Evolutionary conservation across 2,329 filamentous ascomycete genomes (phyloP).

Genomic region (Akanthomyces dipterigenus): DNA sequence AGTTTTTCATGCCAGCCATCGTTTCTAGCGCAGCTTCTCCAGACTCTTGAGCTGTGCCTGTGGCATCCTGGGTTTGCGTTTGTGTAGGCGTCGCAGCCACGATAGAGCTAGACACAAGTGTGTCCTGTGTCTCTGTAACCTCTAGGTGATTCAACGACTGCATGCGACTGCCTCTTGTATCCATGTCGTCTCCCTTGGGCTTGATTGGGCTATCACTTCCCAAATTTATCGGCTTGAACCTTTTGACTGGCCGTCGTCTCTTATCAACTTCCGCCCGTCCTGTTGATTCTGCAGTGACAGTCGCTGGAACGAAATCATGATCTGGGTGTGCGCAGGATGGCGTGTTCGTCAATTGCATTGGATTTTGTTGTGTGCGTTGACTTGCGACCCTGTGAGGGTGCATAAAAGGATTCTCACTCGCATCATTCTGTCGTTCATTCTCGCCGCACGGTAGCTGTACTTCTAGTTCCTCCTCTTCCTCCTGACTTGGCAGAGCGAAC

Average conservation of each 20-base stretch:
- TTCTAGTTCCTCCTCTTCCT: constrained; percentile 31
- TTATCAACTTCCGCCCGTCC: neutral
- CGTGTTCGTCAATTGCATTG: constrained; percentile 11
- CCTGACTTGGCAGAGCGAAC: neutral
- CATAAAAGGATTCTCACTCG: neutral
- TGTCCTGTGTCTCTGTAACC: constrained; percentile 20
- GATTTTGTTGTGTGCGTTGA: neutral
- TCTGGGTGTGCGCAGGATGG: constrained; percentile 20
- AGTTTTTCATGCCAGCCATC: neutral
- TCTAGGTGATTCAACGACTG: constrained; percentile 19
- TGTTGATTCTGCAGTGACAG: neutral
- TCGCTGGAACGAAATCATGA: constrained; percentile 14
- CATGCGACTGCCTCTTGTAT: constrained; percentile 15
- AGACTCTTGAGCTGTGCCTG: neutral
- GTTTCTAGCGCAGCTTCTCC: neutral
- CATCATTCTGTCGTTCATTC: neutral
- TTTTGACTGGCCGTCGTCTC: neutral
- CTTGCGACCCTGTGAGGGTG: neutral
- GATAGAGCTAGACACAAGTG: constrained; percentile 24
- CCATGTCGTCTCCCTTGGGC: neutral
- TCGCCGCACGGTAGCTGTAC: constrained; percentile 26
- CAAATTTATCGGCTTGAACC: constrained; percentile 22
- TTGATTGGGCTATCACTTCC: constrained; percentile 17
- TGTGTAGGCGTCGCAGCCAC: constrained; percentile 22
- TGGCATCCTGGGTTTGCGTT: constrained; percentile 15